These are phyloP conservation scores for Symbiotaphrina buchneri DNA, from an alignment of 495 filamentous ascomycete species.

Conservation along the genomic window DNA sequence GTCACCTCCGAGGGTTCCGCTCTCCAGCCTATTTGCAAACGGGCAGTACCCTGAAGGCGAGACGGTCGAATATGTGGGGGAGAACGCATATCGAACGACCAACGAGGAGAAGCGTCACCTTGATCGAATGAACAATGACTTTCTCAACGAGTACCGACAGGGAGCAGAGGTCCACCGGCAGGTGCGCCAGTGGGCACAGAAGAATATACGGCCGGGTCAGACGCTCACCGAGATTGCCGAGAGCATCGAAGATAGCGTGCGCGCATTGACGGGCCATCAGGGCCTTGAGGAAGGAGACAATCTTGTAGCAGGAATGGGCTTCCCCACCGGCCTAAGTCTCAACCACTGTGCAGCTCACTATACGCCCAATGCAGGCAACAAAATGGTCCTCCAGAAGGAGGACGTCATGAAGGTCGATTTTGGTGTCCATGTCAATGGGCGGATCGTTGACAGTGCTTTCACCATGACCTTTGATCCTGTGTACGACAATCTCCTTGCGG, in stretches of 20 bases:
- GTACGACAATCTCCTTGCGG: constrained; percentile 63
- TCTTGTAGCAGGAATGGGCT: constrained; percentile 63
- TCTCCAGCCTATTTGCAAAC: constrained; percentile 56
- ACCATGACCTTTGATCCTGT: constrained; percentile 71
- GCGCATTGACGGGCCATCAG: constrained; percentile 53
- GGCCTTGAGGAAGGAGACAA: constrained; percentile 64
- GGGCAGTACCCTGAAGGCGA: constrained; percentile 57
- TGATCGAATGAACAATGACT: constrained; percentile 64
- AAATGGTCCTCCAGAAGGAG: constrained; percentile 52
- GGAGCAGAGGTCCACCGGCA: constrained; percentile 78
- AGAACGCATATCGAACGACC: constrained; percentile 65
- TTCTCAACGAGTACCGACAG: constrained; percentile 68
- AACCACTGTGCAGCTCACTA: constrained; percentile 83
- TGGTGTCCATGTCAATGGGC: constrained; percentile 74
- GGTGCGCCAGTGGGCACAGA: constrained; percentile 63
- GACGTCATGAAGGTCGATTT: constrained; percentile 93
- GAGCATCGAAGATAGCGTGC: constrained; percentile 67
- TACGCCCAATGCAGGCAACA: constrained; percentile 79
- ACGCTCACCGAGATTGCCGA: constrained; percentile 63
- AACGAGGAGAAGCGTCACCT: constrained; percentile 74
- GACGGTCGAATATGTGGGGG: constrained; percentile 52
- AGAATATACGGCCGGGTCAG: constrained; percentile 62
- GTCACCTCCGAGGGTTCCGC: constrained; percentile 48
- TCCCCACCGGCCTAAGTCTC: constrained; percentile 68
- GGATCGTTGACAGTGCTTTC: constrained; percentile 85